Evolutionary conservation across 768 basidiomycete genomes (phyloP).

Genomic region (Hysterangium stoloniferum): DNA sequence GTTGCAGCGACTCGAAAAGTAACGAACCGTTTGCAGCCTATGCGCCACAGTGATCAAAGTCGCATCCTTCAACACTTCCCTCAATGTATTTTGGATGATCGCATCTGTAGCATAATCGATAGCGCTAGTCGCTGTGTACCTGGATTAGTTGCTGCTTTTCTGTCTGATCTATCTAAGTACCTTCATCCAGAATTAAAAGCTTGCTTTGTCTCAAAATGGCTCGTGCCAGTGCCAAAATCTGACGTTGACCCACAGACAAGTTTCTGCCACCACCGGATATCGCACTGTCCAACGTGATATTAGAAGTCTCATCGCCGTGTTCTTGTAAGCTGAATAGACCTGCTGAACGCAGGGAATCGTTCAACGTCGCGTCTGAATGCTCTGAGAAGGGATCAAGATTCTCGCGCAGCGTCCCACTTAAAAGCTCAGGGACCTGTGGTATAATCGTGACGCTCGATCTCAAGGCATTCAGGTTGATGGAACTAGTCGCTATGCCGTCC

Average conservation of each 20-base stretch:
- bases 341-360: conserved; percentile 12
- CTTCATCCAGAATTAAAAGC: conserved; percentile 51
- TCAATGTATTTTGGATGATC: conserved; percentile 48
- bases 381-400: conserved; percentile 27
- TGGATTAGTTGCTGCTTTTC: background rate
- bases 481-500: conserved; percentile 26
- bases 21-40: conserved; percentile 34
- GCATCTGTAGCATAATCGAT: conserved; percentile 54
- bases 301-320: conserved; percentile 32
- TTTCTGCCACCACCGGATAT: conserved; percentile 19
- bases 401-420: conserved; percentile 47
- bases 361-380: conserved; percentile 13
- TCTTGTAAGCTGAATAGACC: conserved; percentile 7
- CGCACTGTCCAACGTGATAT: conserved; percentile 18
- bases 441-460: conserved; percentile 51
- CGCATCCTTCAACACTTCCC: conserved; percentile 35
- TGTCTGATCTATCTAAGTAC: conserved; percentile 18
- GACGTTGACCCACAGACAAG: conserved; percentile 43
- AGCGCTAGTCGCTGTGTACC: conserved; percentile 38
- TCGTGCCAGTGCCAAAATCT: conserved; percentile 51
- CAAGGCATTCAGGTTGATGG: conserved; percentile 43
- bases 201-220: conserved; percentile 53
- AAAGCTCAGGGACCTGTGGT: conserved; percentile 45
- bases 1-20: background rate
- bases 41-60: conserved; percentile 56